Evolutionary conservation across 1,284 basidiomycete genomes (phyloP), one percentile per base, ranked within the genome.

Genomic region (Cystobasidium slooffiae): DNA sequence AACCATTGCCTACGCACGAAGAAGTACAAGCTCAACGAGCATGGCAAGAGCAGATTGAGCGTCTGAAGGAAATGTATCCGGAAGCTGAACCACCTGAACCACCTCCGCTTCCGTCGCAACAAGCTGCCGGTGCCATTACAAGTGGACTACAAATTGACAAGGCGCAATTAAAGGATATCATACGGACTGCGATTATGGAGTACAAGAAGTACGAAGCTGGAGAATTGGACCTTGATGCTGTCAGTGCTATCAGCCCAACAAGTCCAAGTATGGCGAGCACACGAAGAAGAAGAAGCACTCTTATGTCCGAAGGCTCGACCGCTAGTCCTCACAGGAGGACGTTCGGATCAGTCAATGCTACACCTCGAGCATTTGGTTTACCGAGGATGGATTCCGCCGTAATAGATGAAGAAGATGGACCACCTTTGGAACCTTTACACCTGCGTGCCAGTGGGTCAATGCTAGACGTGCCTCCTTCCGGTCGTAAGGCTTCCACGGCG

Each of bases 1-100:
- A 72, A 47, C 69, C 69, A 6, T 18, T 72, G 24, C 69, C 69
- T 31, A 72, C 69, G 16, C 53, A 72, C 18, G 69, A 72, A 65
- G 69, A 72, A 65, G 69, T 72, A 5, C 46, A 72, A 43, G 69
- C 69, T 18, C 69, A 72, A 49, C 52, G 62, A 37, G 49, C 46
- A 14, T 72, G 69, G 69, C 58, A 72, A 44, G 49, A 72, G 43
- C 61, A 72, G 39, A 65, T 64, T 47, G 62, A 72, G 7, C 39
- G 47, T 22, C 39, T 72, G 46, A 72, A 72, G 39, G 56, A 64
- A 47, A 1, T 18, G 18, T 72, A 72, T 39, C 69, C 69, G 16
- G 52, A 64, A 24, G 69, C 69, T 44, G 49, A 72, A 14, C 69
- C 69, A 3, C 69, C 69, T 6, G 47, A n/a, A 18, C 61, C 69